Percentiles rank a stretch among this genome's conserved stretches.
These are phyloP conservation scores for Tieghemiomyces parasiticus DNA, from an alignment of 192 early-diverging fungal species.

Conservation along the genomic window DNA sequence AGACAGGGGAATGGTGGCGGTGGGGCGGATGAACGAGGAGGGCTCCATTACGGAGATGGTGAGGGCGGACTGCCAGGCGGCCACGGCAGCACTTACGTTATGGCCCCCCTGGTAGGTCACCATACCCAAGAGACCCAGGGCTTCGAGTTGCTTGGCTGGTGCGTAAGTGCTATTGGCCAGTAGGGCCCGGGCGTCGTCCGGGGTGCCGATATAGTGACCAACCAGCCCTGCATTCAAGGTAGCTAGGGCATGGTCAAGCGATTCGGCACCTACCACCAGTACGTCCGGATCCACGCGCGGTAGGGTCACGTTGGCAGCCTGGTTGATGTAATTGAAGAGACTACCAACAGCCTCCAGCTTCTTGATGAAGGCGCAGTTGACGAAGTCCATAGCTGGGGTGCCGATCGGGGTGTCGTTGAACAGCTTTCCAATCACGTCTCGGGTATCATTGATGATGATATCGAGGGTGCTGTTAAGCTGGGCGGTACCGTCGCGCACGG, in stretches of 20 bases:
- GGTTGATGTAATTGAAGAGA: conserved; percentile 21
- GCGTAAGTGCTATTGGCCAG: conserved; percentile 8
- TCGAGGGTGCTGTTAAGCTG: conserved; percentile 24
- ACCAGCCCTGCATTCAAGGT: conserved; percentile 16
- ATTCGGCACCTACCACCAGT: conserved; percentile 13
- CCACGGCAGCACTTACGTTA: neutral
- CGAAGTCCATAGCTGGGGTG: conserved; percentile 22
- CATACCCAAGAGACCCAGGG: neutral
- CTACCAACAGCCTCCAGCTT: conserved; percentile 21
- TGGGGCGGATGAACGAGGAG: too few species aligned
- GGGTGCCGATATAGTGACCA: conserved; percentile 21
- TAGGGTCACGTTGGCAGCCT: conserved; percentile 18
- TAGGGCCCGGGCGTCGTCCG: conserved; percentile 18
- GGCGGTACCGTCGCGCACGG: conserved; percentile 18
- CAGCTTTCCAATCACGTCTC: conserved; percentile 16
- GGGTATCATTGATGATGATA: conserved; percentile 20
- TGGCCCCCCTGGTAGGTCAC: conserved; percentile 5
- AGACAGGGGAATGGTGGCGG: too few species aligned
- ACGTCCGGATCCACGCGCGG: conserved; percentile 19
- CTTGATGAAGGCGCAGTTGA: conserved; percentile 30
- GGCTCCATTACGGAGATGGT: too few species aligned
- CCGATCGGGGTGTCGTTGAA: conserved; percentile 22
- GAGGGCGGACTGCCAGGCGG: neutral
- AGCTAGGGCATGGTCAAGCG: conserved; percentile 19
- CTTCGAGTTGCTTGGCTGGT: neutral